Conservation (phyloP, 169 alveolate species). For the Amoebophrya sp. region DNA sequence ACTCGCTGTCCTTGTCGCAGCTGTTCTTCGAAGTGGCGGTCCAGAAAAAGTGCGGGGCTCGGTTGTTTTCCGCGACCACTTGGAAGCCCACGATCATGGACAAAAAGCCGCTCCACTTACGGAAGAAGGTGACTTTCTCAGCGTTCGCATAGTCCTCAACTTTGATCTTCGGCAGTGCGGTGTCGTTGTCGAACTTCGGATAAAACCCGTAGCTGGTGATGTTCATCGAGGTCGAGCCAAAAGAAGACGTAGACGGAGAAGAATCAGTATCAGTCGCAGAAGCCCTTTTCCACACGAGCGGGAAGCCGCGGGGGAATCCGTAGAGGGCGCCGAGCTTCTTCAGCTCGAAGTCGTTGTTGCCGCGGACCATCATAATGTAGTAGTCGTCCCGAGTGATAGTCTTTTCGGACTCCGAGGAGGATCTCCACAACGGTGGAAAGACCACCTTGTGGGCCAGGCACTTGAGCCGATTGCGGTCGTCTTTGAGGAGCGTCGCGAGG, state of each 20-base stretch:
- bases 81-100: background rate
- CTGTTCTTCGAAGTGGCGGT: background rate
- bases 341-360: background rate
- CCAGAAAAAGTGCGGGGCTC: no score
- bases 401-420: no score
- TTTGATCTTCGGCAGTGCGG: background rate
- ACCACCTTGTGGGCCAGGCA: no score
- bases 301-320: background rate
- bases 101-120: conserved; percentile 5
- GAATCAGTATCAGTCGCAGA: background rate
- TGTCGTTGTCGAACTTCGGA: conserved; percentile 1
- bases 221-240: background rate
- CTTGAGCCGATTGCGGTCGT: no score
- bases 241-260: background rate
- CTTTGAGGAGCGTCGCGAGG: no score
- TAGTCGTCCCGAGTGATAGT: no score
- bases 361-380: background rate
- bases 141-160: background rate
- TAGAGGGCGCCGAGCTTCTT: background rate
- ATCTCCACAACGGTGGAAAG: no score
- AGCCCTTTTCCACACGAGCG: background rate
- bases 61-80: background rate
- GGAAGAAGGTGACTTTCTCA: background rate
- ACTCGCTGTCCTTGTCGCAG: background rate
- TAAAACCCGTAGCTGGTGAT: background rate